Evolutionary conservation across 495 filamentous ascomycete genomes (phyloP).

Genomic region (Penicillium paxilli): DNA sequence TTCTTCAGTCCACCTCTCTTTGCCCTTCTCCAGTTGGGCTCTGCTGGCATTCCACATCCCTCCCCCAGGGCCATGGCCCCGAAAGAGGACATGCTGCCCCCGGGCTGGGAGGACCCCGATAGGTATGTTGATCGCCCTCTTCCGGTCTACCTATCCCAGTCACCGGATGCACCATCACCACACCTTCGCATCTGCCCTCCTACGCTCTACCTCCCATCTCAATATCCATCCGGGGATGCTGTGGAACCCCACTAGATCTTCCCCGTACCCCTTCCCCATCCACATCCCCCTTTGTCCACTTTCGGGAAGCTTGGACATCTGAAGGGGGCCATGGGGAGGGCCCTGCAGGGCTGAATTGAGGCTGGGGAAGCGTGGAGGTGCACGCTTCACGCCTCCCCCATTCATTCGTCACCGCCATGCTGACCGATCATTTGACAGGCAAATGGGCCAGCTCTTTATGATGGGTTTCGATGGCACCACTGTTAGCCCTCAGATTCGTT

Average conservation of each 20-base stretch:
- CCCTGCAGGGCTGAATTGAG: too few species aligned
- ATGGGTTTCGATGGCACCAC: conserved; percentile 94
- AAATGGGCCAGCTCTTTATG: conserved; percentile 89
- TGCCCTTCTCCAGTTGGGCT: conserved; percentile 7
- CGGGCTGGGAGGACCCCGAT: conserved; percentile 50
- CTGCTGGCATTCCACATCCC: conserved; percentile 37
- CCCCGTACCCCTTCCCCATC: not conserved
- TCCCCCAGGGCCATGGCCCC: conserved; percentile 48
- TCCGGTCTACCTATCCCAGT: conserved; percentile 10
- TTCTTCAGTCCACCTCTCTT: not conserved
- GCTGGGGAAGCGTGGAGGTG: not conserved
- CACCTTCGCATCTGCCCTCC: conserved; percentile 1
- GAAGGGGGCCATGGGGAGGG: conserved; percentile 25
- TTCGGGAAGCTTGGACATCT: conserved; percentile 10
- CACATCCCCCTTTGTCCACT: conserved; percentile 18
- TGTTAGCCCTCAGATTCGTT: conserved; percentile 80
- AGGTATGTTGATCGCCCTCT: conserved; percentile 38
- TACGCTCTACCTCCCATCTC: conserved; percentile 3
- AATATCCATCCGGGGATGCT: conserved; percentile 9
- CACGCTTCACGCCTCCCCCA: too few species aligned
- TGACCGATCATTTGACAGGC: conserved; percentile 32
- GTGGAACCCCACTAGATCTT: conserved; percentile 19
- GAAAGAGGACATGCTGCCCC: conserved; percentile 50
- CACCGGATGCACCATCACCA: conserved; percentile 2
- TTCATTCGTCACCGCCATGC: conserved; percentile 9